phyloP scores from a whole-genome alignment of 768 basidiomycete genomes.

The Grammothele lineata region DNA sequence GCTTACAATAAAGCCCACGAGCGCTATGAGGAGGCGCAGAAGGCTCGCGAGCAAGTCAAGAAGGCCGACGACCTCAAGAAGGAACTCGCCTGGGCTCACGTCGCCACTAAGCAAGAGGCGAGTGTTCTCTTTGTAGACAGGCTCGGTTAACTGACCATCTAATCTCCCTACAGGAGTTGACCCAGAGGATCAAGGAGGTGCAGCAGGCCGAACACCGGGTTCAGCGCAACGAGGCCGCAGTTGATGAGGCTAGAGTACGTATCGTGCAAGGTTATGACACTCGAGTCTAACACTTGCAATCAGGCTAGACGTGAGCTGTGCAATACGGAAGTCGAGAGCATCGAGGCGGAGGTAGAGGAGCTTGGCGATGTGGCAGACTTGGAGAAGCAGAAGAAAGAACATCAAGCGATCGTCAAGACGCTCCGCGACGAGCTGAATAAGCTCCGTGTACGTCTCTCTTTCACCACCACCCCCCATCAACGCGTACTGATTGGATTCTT shows the following conservation, averaged over 20 bases:
- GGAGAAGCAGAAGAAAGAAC: neutral
- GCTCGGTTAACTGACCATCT: no score
- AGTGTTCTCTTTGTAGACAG: constrained; percentile 22
- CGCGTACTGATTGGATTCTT: no score
- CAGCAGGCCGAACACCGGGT: constrained; percentile 33
- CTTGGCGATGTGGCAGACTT: constrained; percentile 37
- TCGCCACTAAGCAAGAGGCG: constrained; percentile 64
- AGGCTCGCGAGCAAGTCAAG: constrained; percentile 65
- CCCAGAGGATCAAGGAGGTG: constrained; percentile 36
- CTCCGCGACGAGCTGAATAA: no score
- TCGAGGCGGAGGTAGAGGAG: constrained; percentile 36
- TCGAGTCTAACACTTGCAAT: no score
- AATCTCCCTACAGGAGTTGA: constrained; percentile 36
- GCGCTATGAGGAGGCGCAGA: constrained; percentile 69
- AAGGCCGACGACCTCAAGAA: constrained; percentile 69
- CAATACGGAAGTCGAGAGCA: constrained; percentile 30
- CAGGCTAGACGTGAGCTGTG: no score
- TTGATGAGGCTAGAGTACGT: no score
- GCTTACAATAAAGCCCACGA: constrained; percentile 51
- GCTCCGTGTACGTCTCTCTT: no score
- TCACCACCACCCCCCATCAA: no score
- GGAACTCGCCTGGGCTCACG: constrained; percentile 87
- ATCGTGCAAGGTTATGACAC: no score
- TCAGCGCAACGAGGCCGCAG: no score
- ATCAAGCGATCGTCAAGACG: no score